phyloP scores from a whole-genome alignment of 2,329 filamentous ascomycete species.

The Chaetoscypha palmicola region DNA sequence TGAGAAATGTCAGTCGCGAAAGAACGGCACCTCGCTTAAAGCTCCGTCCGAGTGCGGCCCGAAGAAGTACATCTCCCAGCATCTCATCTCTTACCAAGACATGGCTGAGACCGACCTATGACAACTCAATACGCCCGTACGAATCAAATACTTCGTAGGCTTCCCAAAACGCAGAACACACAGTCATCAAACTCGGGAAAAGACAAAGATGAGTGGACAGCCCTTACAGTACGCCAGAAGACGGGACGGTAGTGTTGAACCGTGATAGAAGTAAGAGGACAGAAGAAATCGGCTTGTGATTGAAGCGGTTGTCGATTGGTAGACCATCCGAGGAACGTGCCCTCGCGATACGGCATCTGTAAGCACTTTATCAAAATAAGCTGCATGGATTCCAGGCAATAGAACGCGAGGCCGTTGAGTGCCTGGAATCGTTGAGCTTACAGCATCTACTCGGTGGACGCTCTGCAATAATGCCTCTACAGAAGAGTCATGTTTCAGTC shows the following conservation, averaged over 20 bases:
- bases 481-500: no score
- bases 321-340: neutral
- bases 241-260: no score
- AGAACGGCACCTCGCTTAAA: slow-evolving; percentile 13
- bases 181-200: neutral
- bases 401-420: neutral
- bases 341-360: neutral
- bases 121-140: neutral
- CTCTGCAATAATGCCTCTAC: no score
- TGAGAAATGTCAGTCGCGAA: no score
- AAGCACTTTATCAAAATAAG: slow-evolving; percentile 1
- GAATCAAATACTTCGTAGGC: no score
- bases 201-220: neutral
- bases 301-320: neutral
- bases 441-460: no score
- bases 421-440: neutral
- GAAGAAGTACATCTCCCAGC: neutral
- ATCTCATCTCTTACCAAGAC: no score
- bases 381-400: neutral
- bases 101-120: neutral
- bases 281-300: neutral
- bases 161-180: neutral
- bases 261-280: no score
- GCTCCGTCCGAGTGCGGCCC: neutral
- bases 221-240: no score